A percentile compares a stretch with the other conserved stretches of the same genome.
Conservation (phyloP, 1,139 yeast genomes). For the Candida sanyaensis region DNA sequence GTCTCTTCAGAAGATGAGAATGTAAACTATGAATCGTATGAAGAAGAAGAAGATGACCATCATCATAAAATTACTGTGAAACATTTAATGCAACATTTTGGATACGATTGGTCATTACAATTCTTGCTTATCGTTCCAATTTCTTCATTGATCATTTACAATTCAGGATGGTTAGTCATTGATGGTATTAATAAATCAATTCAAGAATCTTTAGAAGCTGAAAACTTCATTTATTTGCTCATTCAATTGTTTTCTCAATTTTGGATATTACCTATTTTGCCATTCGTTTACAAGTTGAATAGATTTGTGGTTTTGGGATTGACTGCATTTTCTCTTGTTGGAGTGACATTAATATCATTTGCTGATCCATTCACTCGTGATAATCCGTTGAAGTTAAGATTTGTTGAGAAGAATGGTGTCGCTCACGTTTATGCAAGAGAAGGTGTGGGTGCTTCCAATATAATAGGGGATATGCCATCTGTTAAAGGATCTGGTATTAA, state of each 20-base stretch:
- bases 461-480: slow-evolving; percentile 65
- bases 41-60: slow-evolving; percentile 17
- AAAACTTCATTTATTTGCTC: slow-evolving; percentile 47
- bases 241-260: slow-evolving; percentile 35
- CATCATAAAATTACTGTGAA: slow-evolving; percentile 19
- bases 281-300: slow-evolving; percentile 73
- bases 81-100: slow-evolving; percentile 37
- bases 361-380: slow-evolving; percentile 55
- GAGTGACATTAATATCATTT: slow-evolving; percentile 37
- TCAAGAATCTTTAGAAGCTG: slow-evolving; percentile 59
- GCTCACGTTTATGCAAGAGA: slow-evolving; percentile 56
- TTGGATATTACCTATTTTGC: slow-evolving; percentile 60
- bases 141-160: slow-evolving; percentile 52
- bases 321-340: slow-evolving; percentile 31
- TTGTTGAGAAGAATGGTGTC: slow-evolving; percentile 51
- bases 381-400: slow-evolving; percentile 71
- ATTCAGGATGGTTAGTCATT: slow-evolving; percentile 53
- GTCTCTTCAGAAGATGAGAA: slow-evolving; percentile 13
- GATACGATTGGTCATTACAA: slow-evolving; percentile 83
- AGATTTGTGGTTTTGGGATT: slow-evolving; percentile 43
- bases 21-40: slow-evolving; percentile 9
- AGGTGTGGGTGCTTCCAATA: slow-evolving; percentile 36
- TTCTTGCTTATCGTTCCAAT: slow-evolving; percentile 68
- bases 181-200: slow-evolving; percentile 70
- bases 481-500: slow-evolving; percentile 36